Evolutionary conservation across 1,139 yeast genomes (phyloP).

Genomic region (Hyphopichia wangnamkhiaoensis): DNA sequence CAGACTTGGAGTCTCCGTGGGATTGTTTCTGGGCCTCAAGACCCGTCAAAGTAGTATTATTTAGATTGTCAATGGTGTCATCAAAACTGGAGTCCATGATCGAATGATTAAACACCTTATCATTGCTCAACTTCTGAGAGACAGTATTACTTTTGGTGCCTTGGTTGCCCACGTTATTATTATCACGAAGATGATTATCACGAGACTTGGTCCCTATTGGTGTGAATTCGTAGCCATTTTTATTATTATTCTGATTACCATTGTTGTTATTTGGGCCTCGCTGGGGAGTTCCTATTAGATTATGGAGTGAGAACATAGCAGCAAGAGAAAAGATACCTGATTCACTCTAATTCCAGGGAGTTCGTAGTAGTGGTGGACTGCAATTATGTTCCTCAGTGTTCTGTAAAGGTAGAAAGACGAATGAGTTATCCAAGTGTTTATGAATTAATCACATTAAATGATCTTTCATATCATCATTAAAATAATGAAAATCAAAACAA

Average conservation of each 20-base stretch:
- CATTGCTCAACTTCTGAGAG: conserved; percentile 2
- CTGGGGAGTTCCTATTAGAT: conserved; percentile 31
- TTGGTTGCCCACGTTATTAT: conserved; percentile 6
- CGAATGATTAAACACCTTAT: conserved; percentile 8
- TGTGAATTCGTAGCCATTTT: conserved; percentile 34
- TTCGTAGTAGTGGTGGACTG: too few species aligned
- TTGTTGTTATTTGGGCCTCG: conserved; percentile 10
- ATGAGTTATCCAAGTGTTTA: too few species aligned
- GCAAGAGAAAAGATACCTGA: neutral
- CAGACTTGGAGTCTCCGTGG: neutral
- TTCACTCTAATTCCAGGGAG: neutral
- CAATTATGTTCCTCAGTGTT: too few species aligned
- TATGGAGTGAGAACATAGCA: conserved; percentile 17
- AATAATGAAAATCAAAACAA: conserved; percentile 1
- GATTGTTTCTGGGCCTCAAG: conserved; percentile 1
- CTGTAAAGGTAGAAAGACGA: too few species aligned
- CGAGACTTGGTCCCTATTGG: conserved; percentile 34
- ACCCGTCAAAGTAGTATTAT: conserved; percentile 11
- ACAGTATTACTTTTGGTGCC: too few species aligned
- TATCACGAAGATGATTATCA: conserved; percentile 2
- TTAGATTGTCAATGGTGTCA: conserved; percentile 28
- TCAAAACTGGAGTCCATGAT: conserved; percentile 32
- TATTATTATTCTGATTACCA: conserved; percentile 8
- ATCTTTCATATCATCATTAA: too few species aligned
- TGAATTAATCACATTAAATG: too few species aligned